Evolutionary conservation across 495 filamentous ascomycete species (phyloP).

Genomic region (Penicillium egyptiacum): DNA sequence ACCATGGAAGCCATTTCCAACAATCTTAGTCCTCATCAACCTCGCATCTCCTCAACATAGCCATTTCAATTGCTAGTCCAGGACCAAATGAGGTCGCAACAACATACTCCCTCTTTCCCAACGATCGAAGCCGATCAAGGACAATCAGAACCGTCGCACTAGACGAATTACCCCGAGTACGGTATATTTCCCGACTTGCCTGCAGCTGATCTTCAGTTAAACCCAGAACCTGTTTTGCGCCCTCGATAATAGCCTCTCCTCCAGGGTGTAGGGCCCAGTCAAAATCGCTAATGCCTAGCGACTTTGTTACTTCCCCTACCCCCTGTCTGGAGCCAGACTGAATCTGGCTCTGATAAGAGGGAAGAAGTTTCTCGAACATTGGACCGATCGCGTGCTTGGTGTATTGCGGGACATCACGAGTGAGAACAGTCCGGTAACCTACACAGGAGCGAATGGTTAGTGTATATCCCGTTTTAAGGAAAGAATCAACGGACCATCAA

Average conservation of each 20-base stretch:
- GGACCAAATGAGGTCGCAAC: conserved; percentile 68
- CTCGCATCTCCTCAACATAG: conserved; percentile 39
- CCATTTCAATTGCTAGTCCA: conserved; percentile 64
- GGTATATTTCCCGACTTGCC: conserved; percentile 62
- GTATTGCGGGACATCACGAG: neutral
- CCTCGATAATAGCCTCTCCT: conserved; percentile 61
- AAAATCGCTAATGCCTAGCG: conserved; percentile 45
- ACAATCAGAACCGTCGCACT: conserved; percentile 57
- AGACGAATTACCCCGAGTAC: conserved; percentile 61
- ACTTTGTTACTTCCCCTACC: neutral
- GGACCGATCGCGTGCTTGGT: neutral
- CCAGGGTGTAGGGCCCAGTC: conserved; percentile 73
- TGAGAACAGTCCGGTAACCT: neutral
- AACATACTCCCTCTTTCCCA: conserved; percentile 55
- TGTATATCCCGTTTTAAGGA: no score
- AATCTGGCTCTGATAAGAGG: neutral
- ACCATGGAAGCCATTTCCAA: no score
- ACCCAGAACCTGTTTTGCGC: conserved; percentile 51
- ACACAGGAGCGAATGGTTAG: neutral
- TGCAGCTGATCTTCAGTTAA: conserved; percentile 59
- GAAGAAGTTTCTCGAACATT: conserved; percentile 5
- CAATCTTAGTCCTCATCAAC: no score
- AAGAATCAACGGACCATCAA: conserved; percentile 4
- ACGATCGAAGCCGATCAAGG: conserved; percentile 40
- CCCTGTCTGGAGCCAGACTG: neutral